Evolutionary conservation across 2,329 filamentous ascomycete species (phyloP), one percentile per base, ranked within the genome.

Genomic region (Spiromastix sp.): DNA sequence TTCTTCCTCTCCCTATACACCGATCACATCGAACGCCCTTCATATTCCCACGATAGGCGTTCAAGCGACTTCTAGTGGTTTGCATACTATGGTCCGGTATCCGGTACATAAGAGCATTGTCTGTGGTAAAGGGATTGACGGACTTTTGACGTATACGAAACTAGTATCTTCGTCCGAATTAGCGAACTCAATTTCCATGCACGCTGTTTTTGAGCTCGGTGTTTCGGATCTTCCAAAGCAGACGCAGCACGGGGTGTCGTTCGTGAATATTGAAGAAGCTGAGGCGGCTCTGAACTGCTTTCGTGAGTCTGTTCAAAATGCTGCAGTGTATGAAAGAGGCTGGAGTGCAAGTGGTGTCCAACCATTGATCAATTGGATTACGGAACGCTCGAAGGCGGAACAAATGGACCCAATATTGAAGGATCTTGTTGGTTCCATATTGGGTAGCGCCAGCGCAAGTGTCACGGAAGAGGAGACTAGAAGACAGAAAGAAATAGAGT

Each of bases 71-170:
- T 70, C 68, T 41, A 74, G 73, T 11, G 77, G 78, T 6, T 68
- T 76, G 41, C 71, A 76, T 38, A 77, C 77, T 9, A 71, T 77
- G 11, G 68, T 91, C 27, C 75, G 77, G 5, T 85, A 85, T 29
- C 87, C 89, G 0, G 85, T 95, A 1, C 89, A 96, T 53, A 83
- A 79, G 52, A 76, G 80, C 1, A 60, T 95, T 11, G 49, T 95
- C 7, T 71, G 93, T 6, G 78, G 77, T 0, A 71, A 83, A 32
- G 86, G 85, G 0, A 61, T 93, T 2, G 63, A 73, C 35, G 85
- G 81, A 5, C 74, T 81, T 1, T 48, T 63, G 21, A 46, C 55
- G 10, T 61, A 57, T 27, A 50, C 53, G 29, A 48, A 47, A 10
- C 39, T 60, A 29, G 42, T 58, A 27, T 48, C 47, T 15, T 36